Percentiles rank a stretch among this genome's conserved stretches.
phyloP scores from a whole-genome alignment of 1,284 basidiomycete species.

The Neonothopanus nambi region DNA sequence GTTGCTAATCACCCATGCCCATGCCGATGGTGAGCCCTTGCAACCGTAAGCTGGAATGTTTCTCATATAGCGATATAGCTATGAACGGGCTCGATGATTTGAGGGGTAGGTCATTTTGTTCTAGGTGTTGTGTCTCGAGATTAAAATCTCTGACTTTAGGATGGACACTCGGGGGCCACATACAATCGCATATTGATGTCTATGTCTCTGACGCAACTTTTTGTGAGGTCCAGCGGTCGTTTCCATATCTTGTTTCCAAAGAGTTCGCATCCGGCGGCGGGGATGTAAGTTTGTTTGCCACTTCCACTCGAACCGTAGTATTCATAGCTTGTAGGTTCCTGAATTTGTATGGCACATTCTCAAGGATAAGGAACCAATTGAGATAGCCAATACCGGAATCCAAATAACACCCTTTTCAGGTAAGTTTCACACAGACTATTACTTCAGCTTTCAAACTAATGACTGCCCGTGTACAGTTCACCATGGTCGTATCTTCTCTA shows the following conservation, averaged over 20 bases:
- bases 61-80: slow-evolving; percentile 41
- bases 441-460: background rate
- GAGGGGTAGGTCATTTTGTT: slow-evolving; percentile 48
- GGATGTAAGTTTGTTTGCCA: slow-evolving; percentile 48
- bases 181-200: slow-evolving; percentile 74
- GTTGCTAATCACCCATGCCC: slow-evolving; percentile 76
- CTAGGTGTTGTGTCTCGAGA: slow-evolving; percentile 11
- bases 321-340: slow-evolving; percentile 53
- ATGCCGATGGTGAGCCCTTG: slow-evolving; percentile 65
- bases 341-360: slow-evolving; percentile 82
- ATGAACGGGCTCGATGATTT: slow-evolving; percentile 85
- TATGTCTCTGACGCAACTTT: slow-evolving; percentile 71
- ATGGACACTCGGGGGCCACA: slow-evolving; percentile 69
- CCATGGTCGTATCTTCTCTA: slow-evolving; percentile 61
- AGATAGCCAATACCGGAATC: slow-evolving; percentile 64
- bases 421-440: slow-evolving; percentile 28
- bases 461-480: slow-evolving; percentile 44
- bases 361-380: slow-evolving; percentile 60
- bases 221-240: slow-evolving; percentile 61
- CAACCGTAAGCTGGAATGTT: slow-evolving; percentile 13
- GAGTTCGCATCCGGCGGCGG: slow-evolving; percentile 79
- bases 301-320: background rate
- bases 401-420: slow-evolving; percentile 67
- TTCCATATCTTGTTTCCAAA: slow-evolving; percentile 77
- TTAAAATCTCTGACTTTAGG: slow-evolving; percentile 38